These are phyloP conservation scores for Chenopodium album DNA, from an alignment of 148 eudicot genomes.

Conservation along the genomic window DNA sequence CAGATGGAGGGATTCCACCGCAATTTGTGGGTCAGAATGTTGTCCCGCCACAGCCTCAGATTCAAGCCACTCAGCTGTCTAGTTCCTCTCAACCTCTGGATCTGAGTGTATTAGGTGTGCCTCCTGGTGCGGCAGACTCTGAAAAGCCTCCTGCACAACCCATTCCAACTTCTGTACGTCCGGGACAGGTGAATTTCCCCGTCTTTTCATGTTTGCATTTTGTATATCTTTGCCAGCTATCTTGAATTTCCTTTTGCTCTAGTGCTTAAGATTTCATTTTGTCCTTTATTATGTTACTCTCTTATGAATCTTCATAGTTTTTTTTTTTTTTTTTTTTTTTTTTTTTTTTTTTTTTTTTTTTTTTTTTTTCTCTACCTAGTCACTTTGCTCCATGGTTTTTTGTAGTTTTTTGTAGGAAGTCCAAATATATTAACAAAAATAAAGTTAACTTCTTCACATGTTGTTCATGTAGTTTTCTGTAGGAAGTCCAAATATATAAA, in stretches of 20 bases:
- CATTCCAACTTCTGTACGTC: constrained; percentile 82
- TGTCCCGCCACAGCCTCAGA: constrained; percentile 43
- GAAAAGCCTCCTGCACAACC: constrained; percentile 58
- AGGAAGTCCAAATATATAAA: neutral
- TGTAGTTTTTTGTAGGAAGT: neutral
- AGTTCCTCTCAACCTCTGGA: constrained; percentile 76
- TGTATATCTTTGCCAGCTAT: neutral
- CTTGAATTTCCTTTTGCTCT: neutral
- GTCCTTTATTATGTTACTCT: neutral
- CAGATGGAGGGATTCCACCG: constrained; percentile 94
- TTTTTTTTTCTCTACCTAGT: neutral
- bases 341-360: no score
- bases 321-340: neutral
- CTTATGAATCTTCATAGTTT: neutral
- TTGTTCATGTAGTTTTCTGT: neutral
- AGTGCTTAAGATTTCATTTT: neutral
- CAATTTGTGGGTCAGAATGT: constrained; percentile 48
- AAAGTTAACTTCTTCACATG: neutral
- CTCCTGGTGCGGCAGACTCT: constrained; percentile 52
- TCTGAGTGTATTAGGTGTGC: constrained; percentile 55
- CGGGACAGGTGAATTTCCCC: constrained; percentile 67
- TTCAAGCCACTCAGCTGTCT: constrained; percentile 44
- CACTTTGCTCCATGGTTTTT: neutral
- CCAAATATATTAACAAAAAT: neutral
- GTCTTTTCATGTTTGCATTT: neutral